phyloP scores from a whole-genome alignment of 83 land plant species.

The Thuja plicata region DNA sequence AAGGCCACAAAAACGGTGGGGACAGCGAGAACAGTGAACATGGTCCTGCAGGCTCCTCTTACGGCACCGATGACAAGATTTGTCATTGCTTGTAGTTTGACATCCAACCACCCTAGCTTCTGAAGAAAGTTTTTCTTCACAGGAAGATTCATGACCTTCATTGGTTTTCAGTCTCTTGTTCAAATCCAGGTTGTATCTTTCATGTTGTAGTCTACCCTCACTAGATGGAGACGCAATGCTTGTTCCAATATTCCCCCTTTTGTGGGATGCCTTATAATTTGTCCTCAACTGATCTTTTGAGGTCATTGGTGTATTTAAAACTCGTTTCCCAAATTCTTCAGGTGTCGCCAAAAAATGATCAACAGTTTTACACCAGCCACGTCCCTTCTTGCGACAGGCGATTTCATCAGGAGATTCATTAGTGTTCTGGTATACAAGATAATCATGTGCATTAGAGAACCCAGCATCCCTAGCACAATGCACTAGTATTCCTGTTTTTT shows the following conservation, averaged over 20 bases:
- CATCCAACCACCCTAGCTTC: constrained; percentile 9
- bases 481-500: constrained; percentile 34
- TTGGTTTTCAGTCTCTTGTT: not conserved
- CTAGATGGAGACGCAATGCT: not conserved
- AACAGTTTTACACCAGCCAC: constrained; percentile 23
- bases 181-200: not conserved
- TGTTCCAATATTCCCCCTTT: not conserved
- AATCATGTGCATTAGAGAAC: constrained; percentile 46
- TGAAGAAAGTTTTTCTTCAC: not conserved
- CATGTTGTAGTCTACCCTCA: not conserved
- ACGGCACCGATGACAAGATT: constrained; percentile 43
- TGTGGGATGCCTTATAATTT: not conserved
- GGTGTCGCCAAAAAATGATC: not conserved
- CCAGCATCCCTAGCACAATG: constrained; percentile 34
- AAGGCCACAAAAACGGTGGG: constrained; percentile 28
- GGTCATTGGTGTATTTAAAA: not conserved
- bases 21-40: constrained; percentile 26
- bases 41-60: constrained; percentile 45
- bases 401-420: constrained; percentile 31
- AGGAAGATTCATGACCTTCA: not conserved
- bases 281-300: not conserved
- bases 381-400: constrained; percentile 25
- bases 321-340: not conserved
- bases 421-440: constrained; percentile 29
- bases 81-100: constrained; percentile 18